Percentiles rank a stretch among this genome's conserved stretches.
Conservation (phyloP, 768 basidiomycete species). For the Lentinus brumalis region DNA sequence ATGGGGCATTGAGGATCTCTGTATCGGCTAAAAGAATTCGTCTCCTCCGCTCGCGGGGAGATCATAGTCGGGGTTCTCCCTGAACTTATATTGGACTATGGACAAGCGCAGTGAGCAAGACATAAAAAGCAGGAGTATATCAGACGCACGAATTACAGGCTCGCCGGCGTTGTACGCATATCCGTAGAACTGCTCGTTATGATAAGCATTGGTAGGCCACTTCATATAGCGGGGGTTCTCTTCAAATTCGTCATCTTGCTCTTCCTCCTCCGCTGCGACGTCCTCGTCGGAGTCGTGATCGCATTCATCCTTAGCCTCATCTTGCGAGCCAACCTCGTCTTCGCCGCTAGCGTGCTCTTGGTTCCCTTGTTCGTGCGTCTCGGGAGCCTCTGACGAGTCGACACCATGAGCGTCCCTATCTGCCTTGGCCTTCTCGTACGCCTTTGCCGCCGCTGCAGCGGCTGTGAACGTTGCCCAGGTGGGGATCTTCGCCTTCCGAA, state of each 20-base stretch:
- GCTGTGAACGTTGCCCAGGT: conserved; percentile 1
- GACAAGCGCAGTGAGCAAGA: not conserved
- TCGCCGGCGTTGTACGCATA: conserved; percentile 38
- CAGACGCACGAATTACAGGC: conserved; percentile 35
- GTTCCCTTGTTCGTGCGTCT: not conserved
- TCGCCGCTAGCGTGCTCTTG: no score
- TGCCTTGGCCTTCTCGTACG: not conserved
- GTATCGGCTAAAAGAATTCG: no score
- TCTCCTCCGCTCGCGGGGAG: no score
- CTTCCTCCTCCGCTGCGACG: conserved; percentile 14
- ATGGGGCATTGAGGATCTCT: no score
- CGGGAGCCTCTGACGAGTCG: not conserved
- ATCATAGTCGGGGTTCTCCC: not conserved
- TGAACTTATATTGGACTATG: not conserved
- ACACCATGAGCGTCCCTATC: not conserved
- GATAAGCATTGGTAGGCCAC: conserved; percentile 14
- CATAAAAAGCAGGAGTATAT: not conserved
- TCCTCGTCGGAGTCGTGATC: not conserved
- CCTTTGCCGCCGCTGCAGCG: no score
- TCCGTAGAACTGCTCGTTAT: conserved; percentile 32
- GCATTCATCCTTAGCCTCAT: no score
- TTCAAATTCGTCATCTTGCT: conserved; percentile 9
- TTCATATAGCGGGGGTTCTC: conserved; percentile 31
- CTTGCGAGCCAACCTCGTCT: no score
- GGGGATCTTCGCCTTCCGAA: conserved; percentile 22